These are phyloP conservation scores for Grigorovia humatica DNA, from an alignment of 805 yeast genomes.

Conservation along the genomic window DNA sequence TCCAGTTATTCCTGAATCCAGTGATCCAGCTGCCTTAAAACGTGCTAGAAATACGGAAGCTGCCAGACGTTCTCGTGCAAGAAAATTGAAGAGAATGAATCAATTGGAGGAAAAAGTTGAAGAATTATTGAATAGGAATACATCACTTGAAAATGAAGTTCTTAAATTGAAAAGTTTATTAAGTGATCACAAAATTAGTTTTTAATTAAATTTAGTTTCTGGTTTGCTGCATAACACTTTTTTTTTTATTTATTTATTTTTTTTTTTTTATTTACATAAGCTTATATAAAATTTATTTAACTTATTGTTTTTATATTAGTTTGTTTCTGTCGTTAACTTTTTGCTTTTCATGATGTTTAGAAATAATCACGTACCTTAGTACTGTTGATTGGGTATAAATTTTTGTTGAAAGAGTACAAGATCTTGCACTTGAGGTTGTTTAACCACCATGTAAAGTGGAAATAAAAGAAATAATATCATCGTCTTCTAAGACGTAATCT, in stretches of 20 bases:
- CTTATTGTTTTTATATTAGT: no score
- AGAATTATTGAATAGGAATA: constrained; percentile 47
- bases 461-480: constrained; percentile 77
- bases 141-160: constrained; percentile 53
- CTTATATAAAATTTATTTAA: no score
- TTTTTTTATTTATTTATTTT: not conserved
- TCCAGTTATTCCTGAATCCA: constrained; percentile 51
- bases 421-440: not conserved
- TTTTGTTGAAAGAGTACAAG: no score
- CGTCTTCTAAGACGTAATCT: constrained; percentile 61
- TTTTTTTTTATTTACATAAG: no score
- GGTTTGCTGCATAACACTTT: not conserved
- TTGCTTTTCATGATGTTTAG: no score
- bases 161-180: constrained; percentile 44
- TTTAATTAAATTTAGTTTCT: not conserved
- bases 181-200: constrained; percentile 7
- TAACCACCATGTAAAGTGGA: constrained; percentile 93
- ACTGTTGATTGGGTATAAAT: no score
- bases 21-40: constrained; percentile 66
- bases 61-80: constrained; percentile 89
- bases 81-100: constrained; percentile 79
- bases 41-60: constrained; percentile 96
- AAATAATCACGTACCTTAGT: no score
- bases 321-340: no score
- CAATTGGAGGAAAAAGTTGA: constrained; percentile 76